These are phyloP conservation scores for Cytospora paraplurivora DNA, from an alignment of 2,329 filamentous ascomycete genomes.

Conservation along the genomic window DNA sequence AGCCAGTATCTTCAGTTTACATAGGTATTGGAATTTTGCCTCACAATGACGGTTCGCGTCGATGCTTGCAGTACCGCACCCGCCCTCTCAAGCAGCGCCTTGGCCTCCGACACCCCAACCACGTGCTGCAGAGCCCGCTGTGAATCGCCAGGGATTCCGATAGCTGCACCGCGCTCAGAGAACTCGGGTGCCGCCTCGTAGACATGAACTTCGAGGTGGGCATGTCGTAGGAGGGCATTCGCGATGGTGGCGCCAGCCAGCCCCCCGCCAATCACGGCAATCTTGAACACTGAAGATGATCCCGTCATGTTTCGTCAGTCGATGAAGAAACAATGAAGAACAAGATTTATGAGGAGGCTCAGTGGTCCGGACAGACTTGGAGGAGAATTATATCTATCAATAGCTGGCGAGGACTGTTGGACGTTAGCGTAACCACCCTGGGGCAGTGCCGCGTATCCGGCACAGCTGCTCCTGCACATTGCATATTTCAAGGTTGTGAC, in stretches of 20 bases:
- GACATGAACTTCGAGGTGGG: slow-evolving; percentile 31
- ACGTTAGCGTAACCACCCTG: too few species aligned
- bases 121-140: slow-evolving; percentile 29
- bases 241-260: slow-evolving; percentile 31
- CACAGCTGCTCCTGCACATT: too few species aligned
- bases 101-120: slow-evolving; percentile 12
- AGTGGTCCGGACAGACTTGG: neutral
- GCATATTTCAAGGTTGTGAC: too few species aligned
- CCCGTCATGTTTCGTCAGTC: slow-evolving; percentile 1
- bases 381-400: too few species aligned
- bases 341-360: neutral
- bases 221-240: slow-evolving; percentile 30
- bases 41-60: slow-evolving; percentile 17
- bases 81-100: slow-evolving; percentile 25
- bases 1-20: neutral
- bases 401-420: too few species aligned
- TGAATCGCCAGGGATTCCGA: slow-evolving; percentile 29
- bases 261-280: slow-evolving; percentile 34
- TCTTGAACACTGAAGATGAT: slow-evolving; percentile 9
- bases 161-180: slow-evolving; percentile 32
- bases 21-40: neutral
- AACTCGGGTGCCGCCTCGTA: slow-evolving; percentile 33
- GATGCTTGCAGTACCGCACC: slow-evolving; percentile 27
- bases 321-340: neutral
- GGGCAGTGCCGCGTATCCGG: too few species aligned